Base-by-base conservation (phyloP, 2,329 filamentous ascomycete species). In the Paraphoma chrysanthemicola region DNA sequence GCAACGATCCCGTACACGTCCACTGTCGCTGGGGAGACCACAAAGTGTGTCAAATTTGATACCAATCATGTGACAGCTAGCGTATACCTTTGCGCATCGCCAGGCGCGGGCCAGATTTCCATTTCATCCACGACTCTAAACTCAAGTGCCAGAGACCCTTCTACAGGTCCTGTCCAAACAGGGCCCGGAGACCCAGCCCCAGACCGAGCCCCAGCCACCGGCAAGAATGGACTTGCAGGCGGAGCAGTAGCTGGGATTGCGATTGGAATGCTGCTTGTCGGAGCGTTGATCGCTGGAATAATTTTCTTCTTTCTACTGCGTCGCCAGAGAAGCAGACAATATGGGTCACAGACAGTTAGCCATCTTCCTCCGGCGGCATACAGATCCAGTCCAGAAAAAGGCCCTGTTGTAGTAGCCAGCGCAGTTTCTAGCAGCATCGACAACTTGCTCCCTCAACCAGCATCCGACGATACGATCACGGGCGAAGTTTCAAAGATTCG, bases 361-460 rank as follows among this genome's bases (percentile, higher is more conserved):
- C 44, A 46, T 33, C 44, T 46, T 33, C 44, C 44, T 16, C 44
- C 44, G 2, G 42, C 44, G 10, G 17, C 12, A 4, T 39, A 51
- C 11, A 8, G 9, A n/a, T 36, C 48, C 5, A 44, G 47, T 2
- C 47, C 53, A 4, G 49, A 59, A 17, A 59, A 59, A 12, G 49
- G 38, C 3, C 44, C 44, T 12, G 33, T 38, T 2, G 42, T 43
- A 1, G 50, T 33, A 10, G 42, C 44, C 7, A 30, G 54, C 16
- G 42, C 44, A 1, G 14, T 53, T 7, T 36, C 48, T 2, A 45
- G 36, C 0, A 53, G 33, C n/a, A 45, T 64, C 33, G 63, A 66
- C 12, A 53, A 61, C 14, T 23, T 60, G n/a, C 55, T 70, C 10
- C 68, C 68, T 0, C 68, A 69, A 28, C 68, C 68, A 3, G 57